Base-by-base conservation (phyloP, 169 alveolate genomes). In the Cryptosporidium andersoni region DNA sequence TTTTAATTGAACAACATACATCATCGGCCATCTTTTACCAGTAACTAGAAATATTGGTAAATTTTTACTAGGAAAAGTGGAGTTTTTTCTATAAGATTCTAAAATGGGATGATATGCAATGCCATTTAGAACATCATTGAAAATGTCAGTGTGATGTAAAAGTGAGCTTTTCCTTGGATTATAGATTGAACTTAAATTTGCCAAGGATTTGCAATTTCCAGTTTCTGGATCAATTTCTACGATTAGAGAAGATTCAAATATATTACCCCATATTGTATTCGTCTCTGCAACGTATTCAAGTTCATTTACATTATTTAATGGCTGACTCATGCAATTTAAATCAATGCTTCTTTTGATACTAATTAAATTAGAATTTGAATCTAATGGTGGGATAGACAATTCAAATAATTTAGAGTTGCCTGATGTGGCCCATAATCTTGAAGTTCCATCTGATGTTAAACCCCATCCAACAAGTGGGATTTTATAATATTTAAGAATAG, bases 11-110 rank as follows among this genome's bases (percentile, higher is more conserved):
- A 74, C 45, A 58, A 55, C 14, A 58, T 74, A 74, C 52, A 74
- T 48, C 49, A 68, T 74, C 45, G 85, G 85, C 85, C 85, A 74
- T 42, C 85, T 74, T 43, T 74, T 74, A 9, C 85, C 85, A 14
- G 85, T 74, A 58, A 74, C 85, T 58, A 74, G 36, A 74, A 74
- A 60, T 47, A 40, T 58, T 56, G 74, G 85, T 4, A 55, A 55
- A 5, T 60, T 48, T 11, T 60, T 34, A 16, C 39, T 60, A 16
- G 6, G n/a, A 49, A 9, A 49, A 9, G 67, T 45, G 2, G 11
- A 45, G 34, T 64, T 9, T 3, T 40, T 60, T 11, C 60, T 60
- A 16, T 47, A 55, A 11, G 55, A 52, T 60, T 74, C 68, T 34
- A 14, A 37, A 34, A 48, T 45, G 36, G 66, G 74, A 36, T 74